Base-by-base conservation (phyloP, 768 basidiomycete species). In the Boletus sp. region DNA sequence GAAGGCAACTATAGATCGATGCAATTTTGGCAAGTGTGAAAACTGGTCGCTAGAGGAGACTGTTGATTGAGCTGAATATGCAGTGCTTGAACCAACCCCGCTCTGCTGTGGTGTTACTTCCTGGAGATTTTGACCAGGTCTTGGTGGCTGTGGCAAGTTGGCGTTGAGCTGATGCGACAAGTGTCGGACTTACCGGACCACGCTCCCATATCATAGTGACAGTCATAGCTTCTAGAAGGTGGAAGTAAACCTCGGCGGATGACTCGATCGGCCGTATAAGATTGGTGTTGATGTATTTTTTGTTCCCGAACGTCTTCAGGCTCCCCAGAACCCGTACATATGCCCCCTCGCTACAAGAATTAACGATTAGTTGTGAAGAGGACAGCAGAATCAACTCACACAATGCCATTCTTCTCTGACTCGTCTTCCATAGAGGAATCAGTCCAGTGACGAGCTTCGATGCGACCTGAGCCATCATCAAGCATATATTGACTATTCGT, bases 361-460 rank as follows among this genome's bases (percentile, higher is more conserved):
- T 11, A 27, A 21, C 21, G 32, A 11, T 7, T 11, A 2, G 37
- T 32, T 9, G 5, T 35, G 30, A 34, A 41, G 1, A 25, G 10
- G 42, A 53, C 23, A 21, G 5, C 14, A 29, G 8, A 47, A 13
- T 17, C 13, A 27, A 68, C 75, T 53, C 49, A 81, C 78, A 60
- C 71, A 45, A 87, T 78, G 0, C 75, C 79, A 43, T 74, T 74
- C 50, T 77, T 74, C 6, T 75, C 74, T 1, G 75, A 74, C 32
- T 84, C 82, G 5, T 85, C 84, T 27, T 81, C 81, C 45, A 70
- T 71, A 34, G 76, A 76, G 11, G 83, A 77, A 61, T 93, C 91
- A 10, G 85, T 74, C 95, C 96, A 98, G 57, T 85, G 85, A 23
- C 89, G 83, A 23, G 84, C 87, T 63, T 91, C 88, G 19, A 89